A percentile compares a stretch with the other conserved stretches of the same genome.
Conservation (phyloP, 768 basidiomycete species). For the Amanita inopinata region DNA sequence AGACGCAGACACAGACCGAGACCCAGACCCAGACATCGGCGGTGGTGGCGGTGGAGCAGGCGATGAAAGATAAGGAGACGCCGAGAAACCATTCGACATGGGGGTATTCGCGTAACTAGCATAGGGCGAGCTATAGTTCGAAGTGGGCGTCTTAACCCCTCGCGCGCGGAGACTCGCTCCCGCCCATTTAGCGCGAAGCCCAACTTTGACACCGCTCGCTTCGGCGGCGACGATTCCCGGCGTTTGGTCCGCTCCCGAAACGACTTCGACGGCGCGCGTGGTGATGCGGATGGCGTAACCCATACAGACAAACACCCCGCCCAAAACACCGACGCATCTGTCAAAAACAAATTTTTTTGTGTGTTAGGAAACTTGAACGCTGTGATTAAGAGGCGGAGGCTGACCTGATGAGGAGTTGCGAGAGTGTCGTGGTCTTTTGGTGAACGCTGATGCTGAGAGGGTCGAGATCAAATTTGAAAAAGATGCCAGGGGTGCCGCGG, state of each 20-base stretch:
- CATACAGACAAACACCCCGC: conserved; percentile 82
- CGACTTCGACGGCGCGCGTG: conserved; percentile 56
- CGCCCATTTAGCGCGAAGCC: conserved; percentile 57
- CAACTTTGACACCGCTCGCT: conserved; percentile 43
- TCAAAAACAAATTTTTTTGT: not conserved
- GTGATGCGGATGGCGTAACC: conserved; percentile 65
- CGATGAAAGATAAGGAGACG: conserved; percentile 5
- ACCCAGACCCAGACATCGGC: conserved; percentile 11
- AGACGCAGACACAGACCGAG: conserved; percentile 6
- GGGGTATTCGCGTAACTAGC: conserved; percentile 25
- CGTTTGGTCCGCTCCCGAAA: conserved; percentile 41
- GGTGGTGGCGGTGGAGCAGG: conserved; percentile 13
- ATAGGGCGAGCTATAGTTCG: conserved; percentile 28
- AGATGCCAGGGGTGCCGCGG: conserved; percentile 83
- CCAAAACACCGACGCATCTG: conserved; percentile 84
- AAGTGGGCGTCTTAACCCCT: conserved; percentile 21
- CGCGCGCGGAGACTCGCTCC: conserved; percentile 58
- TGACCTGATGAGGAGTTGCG: conserved; percentile 71
- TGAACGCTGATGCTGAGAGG: conserved; percentile 78
- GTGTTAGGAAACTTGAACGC: too few species aligned
- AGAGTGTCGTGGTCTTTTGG: conserved; percentile 77
- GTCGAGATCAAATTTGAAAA: conserved; percentile 97
- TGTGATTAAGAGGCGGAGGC: conserved; percentile 1
- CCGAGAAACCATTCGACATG: conserved; percentile 16
- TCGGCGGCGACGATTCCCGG: conserved; percentile 55